Conservation (phyloP, 2,329 filamentous ascomycete genomes). For the Apiospora saccharicola region DNA sequence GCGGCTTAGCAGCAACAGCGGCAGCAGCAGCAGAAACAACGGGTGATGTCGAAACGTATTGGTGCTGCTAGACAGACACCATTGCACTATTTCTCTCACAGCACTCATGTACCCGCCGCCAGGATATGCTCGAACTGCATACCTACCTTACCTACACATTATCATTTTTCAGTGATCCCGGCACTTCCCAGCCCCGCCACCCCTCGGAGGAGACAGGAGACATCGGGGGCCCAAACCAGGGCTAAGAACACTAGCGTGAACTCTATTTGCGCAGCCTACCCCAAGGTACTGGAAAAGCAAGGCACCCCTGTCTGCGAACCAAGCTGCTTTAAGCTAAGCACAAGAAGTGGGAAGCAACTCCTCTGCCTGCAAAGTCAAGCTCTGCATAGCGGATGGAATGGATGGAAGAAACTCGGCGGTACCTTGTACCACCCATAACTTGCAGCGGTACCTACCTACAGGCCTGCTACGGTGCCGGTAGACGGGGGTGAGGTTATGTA, state of each 20-base stretch:
- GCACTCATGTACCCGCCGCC: background rate
- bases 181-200: constrained; percentile 28
- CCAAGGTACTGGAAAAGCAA: constrained; percentile 20
- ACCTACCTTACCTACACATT: background rate
- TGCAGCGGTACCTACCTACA: background rate
- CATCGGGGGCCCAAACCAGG: constrained; percentile 25
- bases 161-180: constrained; percentile 17
- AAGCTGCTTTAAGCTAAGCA: constrained; percentile 19
- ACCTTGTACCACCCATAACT: background rate
- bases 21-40: background rate
- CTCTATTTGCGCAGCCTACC: constrained; percentile 27
- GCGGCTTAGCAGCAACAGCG: background rate
- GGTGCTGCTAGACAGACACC: background rate
- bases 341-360: constrained; percentile 14
- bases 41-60: background rate
- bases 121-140: background rate
- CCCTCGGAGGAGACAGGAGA: constrained; percentile 23
- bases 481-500: background rate
- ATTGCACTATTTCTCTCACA: constrained; percentile 14
- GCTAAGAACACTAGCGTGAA: constrained; percentile 27
- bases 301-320: background rate
- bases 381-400: constrained; percentile 6
- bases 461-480: background rate
- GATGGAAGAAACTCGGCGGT: constrained; percentile 5
- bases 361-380: constrained; percentile 14